Base-by-base conservation (phyloP, 805 yeast species). In the Schwanniomyces occidentalis region DNA sequence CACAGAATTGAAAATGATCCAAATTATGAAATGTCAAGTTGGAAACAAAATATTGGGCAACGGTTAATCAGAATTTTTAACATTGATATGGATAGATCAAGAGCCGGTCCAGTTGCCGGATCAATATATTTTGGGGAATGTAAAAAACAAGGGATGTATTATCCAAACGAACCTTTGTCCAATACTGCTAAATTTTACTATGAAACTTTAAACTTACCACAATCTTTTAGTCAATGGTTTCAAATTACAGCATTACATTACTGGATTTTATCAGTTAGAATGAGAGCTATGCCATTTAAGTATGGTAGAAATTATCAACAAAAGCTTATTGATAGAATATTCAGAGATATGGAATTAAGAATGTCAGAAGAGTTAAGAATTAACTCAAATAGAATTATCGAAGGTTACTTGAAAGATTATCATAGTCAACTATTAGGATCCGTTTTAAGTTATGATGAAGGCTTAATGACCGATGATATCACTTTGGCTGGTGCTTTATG, bases 51-150 rank as follows among this genome's bases (percentile, higher is more conserved):
- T 0, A 52, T 85, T 23, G 93, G 91, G 46, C 89, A 85, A 55
- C 52, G 73, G 24, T 69, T 82, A 15, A 74, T 85, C 36, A 67
- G 73, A 21, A 27, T 72, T 8, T 81, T 91, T 56, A 71, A 78
- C 44, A 66, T 91, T 38, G 96, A 91, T 60, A 88, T 91, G 95
- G 98, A 91, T 66, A 78, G 78, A 44, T 76, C 90, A 24, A 76
- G 98, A 54, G 85, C 97, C 0, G 98, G 97, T 17, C 89, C 97
- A 1, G 82, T 91, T 45, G 96, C 96, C 4, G 98, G 97, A 6
- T 83, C 90, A 3, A 72, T 75, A 37, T 93, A 90, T 62, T 85
- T 86, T 53, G 88, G 85, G 32, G 80, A 85, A 60, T 89, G 96
- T 65, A 88, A 88, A 58, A 76, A 70, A 27, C 97, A 89, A 63